Evolutionary conservation across 2,329 filamentous ascomycete species (phyloP).

Genomic region (Macrophomina phaseolina): DNA sequence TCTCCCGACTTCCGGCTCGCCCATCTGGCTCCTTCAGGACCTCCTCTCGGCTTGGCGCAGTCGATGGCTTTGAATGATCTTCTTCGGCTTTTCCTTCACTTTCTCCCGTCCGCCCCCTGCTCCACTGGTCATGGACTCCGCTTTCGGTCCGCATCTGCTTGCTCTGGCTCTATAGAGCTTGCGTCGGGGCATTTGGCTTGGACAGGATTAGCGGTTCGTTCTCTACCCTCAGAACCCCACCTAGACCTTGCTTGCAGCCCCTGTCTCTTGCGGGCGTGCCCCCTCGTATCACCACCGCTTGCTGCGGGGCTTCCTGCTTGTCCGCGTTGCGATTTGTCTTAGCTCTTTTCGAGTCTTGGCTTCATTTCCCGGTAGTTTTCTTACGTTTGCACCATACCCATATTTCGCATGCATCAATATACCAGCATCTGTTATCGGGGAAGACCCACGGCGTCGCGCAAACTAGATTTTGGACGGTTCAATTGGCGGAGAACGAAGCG

Average conservation of each 20-base stretch:
- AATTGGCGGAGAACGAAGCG: slow-evolving; percentile 2
- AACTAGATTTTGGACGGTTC: slow-evolving; percentile 21
- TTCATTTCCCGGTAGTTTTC: slow-evolving; percentile 1
- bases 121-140: background rate
- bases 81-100: slow-evolving; percentile 5
- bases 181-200: background rate
- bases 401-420: slow-evolving; percentile 22
- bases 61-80: background rate
- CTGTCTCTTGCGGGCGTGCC: background rate
- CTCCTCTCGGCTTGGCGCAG: background rate
- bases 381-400: slow-evolving; percentile 18
- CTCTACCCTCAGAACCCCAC: background rate
- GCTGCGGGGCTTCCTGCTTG: background rate
- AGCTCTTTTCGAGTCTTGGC: background rate
- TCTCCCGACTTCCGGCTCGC: slow-evolving; percentile 19
- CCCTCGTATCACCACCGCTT: background rate
- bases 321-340: background rate
- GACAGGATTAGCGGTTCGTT: slow-evolving; percentile 1
- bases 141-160: background rate
- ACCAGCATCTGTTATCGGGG: slow-evolving; percentile 21
- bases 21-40: slow-evolving; percentile 13
- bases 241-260: background rate
- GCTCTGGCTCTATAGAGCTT: background rate
- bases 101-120: background rate
- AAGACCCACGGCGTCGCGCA: slow-evolving; percentile 20